phyloP scores from a whole-genome alignment of 306 rosid species.

The Neltuma alba region DNA sequence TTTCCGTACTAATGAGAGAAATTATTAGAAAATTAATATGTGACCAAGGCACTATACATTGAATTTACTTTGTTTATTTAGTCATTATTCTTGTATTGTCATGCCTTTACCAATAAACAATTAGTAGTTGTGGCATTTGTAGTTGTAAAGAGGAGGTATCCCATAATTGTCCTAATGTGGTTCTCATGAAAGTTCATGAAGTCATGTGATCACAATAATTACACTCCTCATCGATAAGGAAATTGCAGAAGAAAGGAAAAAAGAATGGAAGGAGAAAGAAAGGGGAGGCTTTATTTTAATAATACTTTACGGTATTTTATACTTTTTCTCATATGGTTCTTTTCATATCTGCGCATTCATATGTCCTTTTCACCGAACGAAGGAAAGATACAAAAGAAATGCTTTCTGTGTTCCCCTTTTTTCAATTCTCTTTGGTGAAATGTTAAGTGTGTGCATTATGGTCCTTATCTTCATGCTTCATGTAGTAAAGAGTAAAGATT shows the following conservation, averaged over 20 bases:
- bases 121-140: constrained; percentile 44
- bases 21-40: constrained; percentile 40
- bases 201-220: constrained; percentile 95
- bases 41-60: constrained; percentile 46
- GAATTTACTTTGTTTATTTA: constrained; percentile 42
- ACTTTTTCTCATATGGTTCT: constrained; percentile 47
- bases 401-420: constrained; percentile 37
- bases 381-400: constrained; percentile 52
- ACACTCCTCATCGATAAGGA: constrained; percentile 64
- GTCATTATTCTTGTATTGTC: constrained; percentile 33
- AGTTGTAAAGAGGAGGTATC: constrained; percentile 57
- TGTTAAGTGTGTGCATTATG: constrained; percentile 18
- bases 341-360: constrained; percentile 70
- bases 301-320: constrained; percentile 46
- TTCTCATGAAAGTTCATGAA: constrained; percentile 70
- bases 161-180: constrained; percentile 86
- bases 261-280: not conserved
- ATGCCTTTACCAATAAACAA: constrained; percentile 34
- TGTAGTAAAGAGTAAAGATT: constrained; percentile 7
- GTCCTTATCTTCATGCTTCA: constrained; percentile 14
- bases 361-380: constrained; percentile 75
- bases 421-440: constrained; percentile 30
- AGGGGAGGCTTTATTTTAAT: constrained; percentile 37
- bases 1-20: constrained; percentile 43
- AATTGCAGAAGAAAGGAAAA: constrained; percentile 27